A percentile compares a stretch with the other conserved stretches of the same genome.
These are phyloP conservation scores for Ogataea minuta DNA, from an alignment of 805 yeast species.

Conservation along the genomic window DNA sequence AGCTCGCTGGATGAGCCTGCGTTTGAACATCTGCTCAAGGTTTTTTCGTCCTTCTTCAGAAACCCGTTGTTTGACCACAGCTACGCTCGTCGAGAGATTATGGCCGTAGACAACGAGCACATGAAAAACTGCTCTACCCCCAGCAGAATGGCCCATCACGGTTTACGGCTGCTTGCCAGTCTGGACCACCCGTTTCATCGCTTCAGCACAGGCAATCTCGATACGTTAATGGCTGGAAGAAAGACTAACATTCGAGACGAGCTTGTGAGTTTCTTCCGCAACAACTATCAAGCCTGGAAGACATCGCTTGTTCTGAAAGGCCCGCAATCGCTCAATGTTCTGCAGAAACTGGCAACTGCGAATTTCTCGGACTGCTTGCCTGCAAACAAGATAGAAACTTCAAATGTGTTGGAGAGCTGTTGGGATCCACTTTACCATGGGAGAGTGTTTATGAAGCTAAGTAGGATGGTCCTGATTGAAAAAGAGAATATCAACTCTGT, in stretches of 20 bases:
- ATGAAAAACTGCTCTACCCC: conserved; percentile 43
- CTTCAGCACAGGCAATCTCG: conserved; percentile 63
- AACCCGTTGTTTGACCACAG: conserved; percentile 48
- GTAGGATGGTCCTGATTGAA: conserved; percentile 39
- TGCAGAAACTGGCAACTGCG: conserved; percentile 49
- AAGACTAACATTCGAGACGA: conserved; percentile 37
- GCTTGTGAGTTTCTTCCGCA: conserved; percentile 39
- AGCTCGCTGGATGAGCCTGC: conserved; percentile 27
- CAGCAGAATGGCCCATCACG: conserved; percentile 57
- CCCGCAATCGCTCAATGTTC: conserved; percentile 58
- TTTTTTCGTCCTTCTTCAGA: conserved; percentile 51
- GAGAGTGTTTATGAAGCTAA: conserved; percentile 22
- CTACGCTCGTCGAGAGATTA: conserved; percentile 48
- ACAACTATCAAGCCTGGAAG: conserved; percentile 44
- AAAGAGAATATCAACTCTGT: conserved; percentile 31
- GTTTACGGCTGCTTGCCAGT: conserved; percentile 49
- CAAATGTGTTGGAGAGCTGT: conserved; percentile 10
- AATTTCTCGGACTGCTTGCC: conserved; percentile 34
- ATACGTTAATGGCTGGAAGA: conserved; percentile 42
- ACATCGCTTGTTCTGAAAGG: conserved; percentile 63
- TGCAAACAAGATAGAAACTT: not conserved
- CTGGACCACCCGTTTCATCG: conserved; percentile 51
- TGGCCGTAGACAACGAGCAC: conserved; percentile 68
- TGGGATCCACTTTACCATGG: conserved; percentile 27
- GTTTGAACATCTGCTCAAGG: conserved; percentile 45